A percentile compares a stretch with the other conserved stretches of the same genome.
phyloP scores from a whole-genome alignment of 148 eudicot genomes.

The Rhododendron ovatum region DNA sequence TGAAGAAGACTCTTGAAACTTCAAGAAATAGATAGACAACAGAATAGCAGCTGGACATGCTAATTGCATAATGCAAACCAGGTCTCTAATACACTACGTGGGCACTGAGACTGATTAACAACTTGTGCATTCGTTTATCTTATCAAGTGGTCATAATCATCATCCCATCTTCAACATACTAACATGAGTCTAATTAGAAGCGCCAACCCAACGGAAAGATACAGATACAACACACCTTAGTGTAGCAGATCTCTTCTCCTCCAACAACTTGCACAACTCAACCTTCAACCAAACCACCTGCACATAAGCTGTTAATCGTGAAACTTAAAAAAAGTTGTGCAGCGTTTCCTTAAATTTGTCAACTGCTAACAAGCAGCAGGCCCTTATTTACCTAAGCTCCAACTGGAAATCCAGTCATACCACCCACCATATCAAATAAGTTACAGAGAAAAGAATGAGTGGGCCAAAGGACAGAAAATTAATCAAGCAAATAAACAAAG shows the following conservation, averaged over 20 bases:
- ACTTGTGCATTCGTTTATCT: conserved; percentile 4
- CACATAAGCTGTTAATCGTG: conserved; percentile 21
- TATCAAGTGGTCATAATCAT: not conserved
- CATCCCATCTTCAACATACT: not conserved
- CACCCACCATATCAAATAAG: not conserved
- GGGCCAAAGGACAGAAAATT: not conserved
- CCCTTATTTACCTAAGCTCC: not conserved
- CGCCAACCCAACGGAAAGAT: not conserved
- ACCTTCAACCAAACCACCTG: conserved; percentile 85
- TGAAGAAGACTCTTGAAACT: not conserved
- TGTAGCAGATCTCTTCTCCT: conserved; percentile 75
- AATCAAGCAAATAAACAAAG: not conserved
- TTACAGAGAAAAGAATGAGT: not conserved
- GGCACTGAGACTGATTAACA: not conserved
- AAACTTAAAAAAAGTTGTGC: not conserved
- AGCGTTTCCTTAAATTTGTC: not conserved
- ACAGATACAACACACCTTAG: conserved; percentile 52
- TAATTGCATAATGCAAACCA: not conserved
- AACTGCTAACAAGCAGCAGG: not conserved
- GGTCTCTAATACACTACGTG: not conserved
- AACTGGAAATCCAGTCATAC: not conserved
- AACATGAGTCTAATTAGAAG: not conserved
- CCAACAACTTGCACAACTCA: conserved; percentile 68
- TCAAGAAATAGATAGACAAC: not conserved
- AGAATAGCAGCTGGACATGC: not conserved